Evolutionary conservation across 176 grass and related monocot genomes (phyloP), one percentile per base, ranked within the genome.

Genomic region (Triticum turgidum): DNA sequence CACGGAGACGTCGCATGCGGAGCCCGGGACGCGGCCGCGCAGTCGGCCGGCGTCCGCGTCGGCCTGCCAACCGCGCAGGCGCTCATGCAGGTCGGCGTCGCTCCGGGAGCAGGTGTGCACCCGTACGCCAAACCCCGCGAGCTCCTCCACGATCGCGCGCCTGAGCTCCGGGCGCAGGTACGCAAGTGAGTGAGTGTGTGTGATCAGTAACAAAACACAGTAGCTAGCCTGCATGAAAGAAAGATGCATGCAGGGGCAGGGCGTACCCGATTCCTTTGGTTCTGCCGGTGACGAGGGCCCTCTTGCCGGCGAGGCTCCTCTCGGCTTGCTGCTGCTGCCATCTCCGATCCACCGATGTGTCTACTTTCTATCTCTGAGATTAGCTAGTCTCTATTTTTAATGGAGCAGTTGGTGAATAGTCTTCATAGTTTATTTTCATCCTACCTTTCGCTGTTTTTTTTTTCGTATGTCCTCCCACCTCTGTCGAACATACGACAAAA

Each of bases 1-100:
- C 21, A 52, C 25, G 12, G 92, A 80, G 10, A 93, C 89, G 83
- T 93, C 92, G 69, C 92, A 93, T 39, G 25, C 49, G 13, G 88
- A 84, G 13, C 59, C 92, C 20, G 74, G 83, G 35, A 93, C 85
- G 15, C 45, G 42, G 5, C 9, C 56, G 20, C 77, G 29, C 29
- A 81, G 45, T 14, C 88, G 80, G 24, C 88, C 63, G 11, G 86
- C 79, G 30, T 84, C 92, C 15, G 32, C 79, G 27, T 86, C 79
- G 61, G 81, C 29, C 4, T 12, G 11, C 92, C 92, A 93, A 22
- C 12, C 56, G 20, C 77, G 45, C 22, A 81, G 45, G 20, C 88
- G 80, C 25, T 90, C 63, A 47, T 83, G 42, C 15, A 91, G 62
- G 37, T 84, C 92, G 27, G 32, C 79, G 44, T 86, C 79, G 61